phyloP scores from a whole-genome alignment of 805 yeast species.

The Kazachstania kunashirensis region DNA sequence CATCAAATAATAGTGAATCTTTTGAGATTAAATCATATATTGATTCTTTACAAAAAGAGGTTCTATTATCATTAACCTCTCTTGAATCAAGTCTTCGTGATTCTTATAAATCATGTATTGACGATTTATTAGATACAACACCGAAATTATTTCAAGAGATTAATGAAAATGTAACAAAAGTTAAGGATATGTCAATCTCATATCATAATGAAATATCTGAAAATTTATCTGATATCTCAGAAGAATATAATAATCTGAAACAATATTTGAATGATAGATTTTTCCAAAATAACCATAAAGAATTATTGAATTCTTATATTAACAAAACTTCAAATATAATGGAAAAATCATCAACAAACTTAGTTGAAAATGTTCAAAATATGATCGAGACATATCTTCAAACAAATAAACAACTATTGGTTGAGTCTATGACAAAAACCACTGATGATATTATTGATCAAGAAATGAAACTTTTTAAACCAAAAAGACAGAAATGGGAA shows the following conservation, averaged over 20 bases:
- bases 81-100: conserved; percentile 15
- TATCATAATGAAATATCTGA: conserved; percentile 17
- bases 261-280: conserved; percentile 25
- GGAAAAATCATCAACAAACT: conserved; percentile 15
- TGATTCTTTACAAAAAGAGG: conserved; percentile 14
- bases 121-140: conserved; percentile 16
- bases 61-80: conserved; percentile 9
- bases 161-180: conserved; percentile 11
- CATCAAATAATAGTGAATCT: conserved; percentile 4
- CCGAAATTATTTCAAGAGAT: conserved; percentile 18
- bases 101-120: conserved; percentile 18
- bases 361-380: conserved; percentile 15
- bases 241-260: conserved; percentile 25
- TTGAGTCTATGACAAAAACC: conserved; percentile 20
- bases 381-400: conserved; percentile 18
- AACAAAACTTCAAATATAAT: conserved; percentile 19
- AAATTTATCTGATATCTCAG: conserved; percentile 25
- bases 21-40: conserved; percentile 13
- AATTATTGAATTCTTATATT: conserved; percentile 17
- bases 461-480: conserved; percentile 24
- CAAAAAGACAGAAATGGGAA: conserved; percentile 25
- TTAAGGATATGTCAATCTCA: conserved; percentile 11
- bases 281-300: conserved; percentile 23
- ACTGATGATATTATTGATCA: conserved; percentile 23
- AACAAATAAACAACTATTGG: conserved; percentile 18